phyloP scores from a whole-genome alignment of 1,139 yeast species.

The Eremothecium coryli region DNA sequence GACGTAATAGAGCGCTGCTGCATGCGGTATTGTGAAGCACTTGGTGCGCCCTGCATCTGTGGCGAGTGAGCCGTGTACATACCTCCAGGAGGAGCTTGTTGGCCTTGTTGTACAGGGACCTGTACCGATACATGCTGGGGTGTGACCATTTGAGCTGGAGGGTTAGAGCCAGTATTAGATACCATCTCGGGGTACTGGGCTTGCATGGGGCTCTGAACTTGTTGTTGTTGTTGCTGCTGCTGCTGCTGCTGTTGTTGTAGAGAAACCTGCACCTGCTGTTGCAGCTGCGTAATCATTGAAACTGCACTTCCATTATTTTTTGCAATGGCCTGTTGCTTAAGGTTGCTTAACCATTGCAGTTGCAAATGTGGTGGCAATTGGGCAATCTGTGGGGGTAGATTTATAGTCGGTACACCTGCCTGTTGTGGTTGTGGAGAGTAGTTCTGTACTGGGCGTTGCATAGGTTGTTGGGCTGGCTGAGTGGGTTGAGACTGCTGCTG shows the following conservation, averaged over 20 bases:
- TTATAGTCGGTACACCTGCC: conserved; percentile 20
- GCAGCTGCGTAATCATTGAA: conserved; percentile 35
- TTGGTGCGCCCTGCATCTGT: background rate
- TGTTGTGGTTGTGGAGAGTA: conserved; percentile 17
- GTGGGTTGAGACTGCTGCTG: conserved; percentile 20
- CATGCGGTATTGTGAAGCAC: background rate
- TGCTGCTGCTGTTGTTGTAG: conserved; percentile 30
- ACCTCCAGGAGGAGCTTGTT: conserved; percentile 2
- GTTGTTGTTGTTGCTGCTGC: conserved; percentile 24
- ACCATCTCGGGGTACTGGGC: conserved; percentile 4
- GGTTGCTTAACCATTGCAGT: conserved; percentile 24
- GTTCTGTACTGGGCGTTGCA: conserved; percentile 13
- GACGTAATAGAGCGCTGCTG: background rate
- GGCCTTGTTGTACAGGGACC: conserved; percentile 2
- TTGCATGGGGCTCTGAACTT: conserved; percentile 7
- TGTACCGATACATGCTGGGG: background rate
- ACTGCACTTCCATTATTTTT: conserved; percentile 28
- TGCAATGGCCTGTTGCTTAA: conserved; percentile 29
- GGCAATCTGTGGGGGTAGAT: conserved; percentile 30
- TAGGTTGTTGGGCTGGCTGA: conserved; percentile 14
- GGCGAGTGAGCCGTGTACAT: background rate
- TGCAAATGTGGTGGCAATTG: conserved; percentile 28
- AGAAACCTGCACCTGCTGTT: conserved; percentile 28
- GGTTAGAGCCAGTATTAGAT: too few relatives aligned
- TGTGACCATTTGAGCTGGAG: too few relatives aligned